These are phyloP conservation scores for Mycena albidolilacea DNA, from an alignment of 768 basidiomycete genomes.

Conservation along the genomic window DNA sequence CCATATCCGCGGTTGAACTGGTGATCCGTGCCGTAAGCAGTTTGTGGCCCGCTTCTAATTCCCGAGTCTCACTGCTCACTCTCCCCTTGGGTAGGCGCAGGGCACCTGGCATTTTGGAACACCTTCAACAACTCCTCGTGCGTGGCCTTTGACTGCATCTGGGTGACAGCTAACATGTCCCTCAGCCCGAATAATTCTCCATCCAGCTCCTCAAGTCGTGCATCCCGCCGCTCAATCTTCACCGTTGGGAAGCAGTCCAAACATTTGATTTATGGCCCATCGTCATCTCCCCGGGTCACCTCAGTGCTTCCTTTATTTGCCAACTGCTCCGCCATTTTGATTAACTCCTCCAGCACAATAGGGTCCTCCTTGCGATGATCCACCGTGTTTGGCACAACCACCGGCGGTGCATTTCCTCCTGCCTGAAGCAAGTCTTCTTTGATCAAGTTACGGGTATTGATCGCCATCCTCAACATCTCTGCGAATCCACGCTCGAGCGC, in stretches of 20 bases:
- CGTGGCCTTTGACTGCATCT: not conserved
- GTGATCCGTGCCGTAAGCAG: not conserved
- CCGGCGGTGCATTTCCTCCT: not conserved
- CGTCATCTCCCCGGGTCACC: not conserved
- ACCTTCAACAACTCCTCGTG: slow-evolving; percentile 9
- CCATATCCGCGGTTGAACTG: not conserved
- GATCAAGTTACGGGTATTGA: slow-evolving; percentile 15
- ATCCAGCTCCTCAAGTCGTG: not conserved
- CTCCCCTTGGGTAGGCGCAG: not conserved
- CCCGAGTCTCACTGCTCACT: not conserved
- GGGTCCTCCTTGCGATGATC: slow-evolving; percentile 26
- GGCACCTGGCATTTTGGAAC: not conserved
- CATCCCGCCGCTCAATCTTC: slow-evolving; percentile 9
- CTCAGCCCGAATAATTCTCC: not conserved
- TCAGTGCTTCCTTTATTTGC: slow-evolving; percentile 11
- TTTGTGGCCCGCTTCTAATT: not conserved
- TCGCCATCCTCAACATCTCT: slow-evolving; percentile 16
- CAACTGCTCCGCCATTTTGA: slow-evolving; percentile 21
- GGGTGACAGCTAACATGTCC: not conserved
- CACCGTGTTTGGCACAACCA: not conserved
- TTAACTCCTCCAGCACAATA: slow-evolving; percentile 15
- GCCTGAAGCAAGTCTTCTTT: slow-evolving; percentile 11
- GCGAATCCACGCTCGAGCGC: slow-evolving; percentile 30
- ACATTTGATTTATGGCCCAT: not conserved
- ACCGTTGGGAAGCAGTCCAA: slow-evolving; percentile 16